These are phyloP conservation scores for Exutisphaerella laricina DNA, from an alignment of 2,329 filamentous ascomycete genomes.

Conservation along the genomic window DNA sequence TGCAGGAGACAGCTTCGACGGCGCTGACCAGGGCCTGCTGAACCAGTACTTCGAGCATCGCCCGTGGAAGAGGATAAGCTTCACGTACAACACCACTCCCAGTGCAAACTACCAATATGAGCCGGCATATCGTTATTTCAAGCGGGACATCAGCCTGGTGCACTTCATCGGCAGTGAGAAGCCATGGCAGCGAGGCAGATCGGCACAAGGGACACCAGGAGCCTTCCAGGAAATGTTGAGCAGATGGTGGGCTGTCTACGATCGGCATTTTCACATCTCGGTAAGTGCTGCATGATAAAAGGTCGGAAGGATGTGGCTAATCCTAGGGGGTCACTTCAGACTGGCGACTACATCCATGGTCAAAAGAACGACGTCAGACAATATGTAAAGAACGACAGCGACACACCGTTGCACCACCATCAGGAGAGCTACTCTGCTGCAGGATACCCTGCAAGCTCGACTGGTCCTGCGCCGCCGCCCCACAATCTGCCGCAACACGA, in stretches of 20 bases:
- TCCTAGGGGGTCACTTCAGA: conserved; percentile 13
- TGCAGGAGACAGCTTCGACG: conserved; percentile 87
- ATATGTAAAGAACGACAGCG: conserved; percentile 8
- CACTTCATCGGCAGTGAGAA: conserved; percentile 93
- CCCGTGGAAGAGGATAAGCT: conserved; percentile 78
- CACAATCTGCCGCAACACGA: conserved; percentile 3
- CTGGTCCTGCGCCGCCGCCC: conserved; percentile 18
- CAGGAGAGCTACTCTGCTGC: conserved; percentile 20
- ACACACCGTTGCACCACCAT: conserved; percentile 3
- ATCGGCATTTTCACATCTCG: conserved; percentile 65
- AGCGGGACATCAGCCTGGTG: conserved; percentile 79
- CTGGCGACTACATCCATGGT: conserved; percentile 17
- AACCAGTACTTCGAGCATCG: conserved; percentile 85
- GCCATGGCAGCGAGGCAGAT: conserved; percentile 59
- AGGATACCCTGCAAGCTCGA: conserved; percentile 24
- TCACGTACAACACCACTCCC: conserved; percentile 95
- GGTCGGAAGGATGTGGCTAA: neutral
- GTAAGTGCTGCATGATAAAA: conserved; percentile 8
- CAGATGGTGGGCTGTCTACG: conserved; percentile 92
- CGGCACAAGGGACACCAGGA: conserved; percentile 47
- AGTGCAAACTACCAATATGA: conserved; percentile 97
- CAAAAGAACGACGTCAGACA: conserved; percentile 10
- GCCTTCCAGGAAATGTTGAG: conserved; percentile 79
- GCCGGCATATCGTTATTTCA: conserved; percentile 88
- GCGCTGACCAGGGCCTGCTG: conserved; percentile 88